Percentiles rank a stretch among this genome's conserved stretches.
phyloP scores from a whole-genome alignment of 108 stramenopile species.

The Conticribra weissflogii region DNA sequence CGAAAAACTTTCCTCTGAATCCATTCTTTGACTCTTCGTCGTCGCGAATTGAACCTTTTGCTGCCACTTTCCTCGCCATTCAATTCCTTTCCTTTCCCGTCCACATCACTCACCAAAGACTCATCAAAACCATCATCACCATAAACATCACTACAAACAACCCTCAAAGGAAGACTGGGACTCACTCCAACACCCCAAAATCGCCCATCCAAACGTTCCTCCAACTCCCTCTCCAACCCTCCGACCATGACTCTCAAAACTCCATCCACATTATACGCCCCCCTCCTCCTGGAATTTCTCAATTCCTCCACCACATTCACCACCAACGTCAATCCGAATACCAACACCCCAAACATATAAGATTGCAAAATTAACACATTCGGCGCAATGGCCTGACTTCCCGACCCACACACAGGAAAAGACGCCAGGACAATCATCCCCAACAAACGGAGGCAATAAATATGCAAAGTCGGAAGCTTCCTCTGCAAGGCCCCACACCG shows the following conservation, averaged over 20 bases:
- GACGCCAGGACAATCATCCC: constrained; percentile 39
- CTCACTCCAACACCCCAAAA: constrained; percentile 40
- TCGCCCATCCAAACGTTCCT: constrained; percentile 35
- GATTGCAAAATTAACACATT: constrained; percentile 49
- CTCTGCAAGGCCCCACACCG: constrained; percentile 55
- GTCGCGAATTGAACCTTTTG: constrained; percentile 4
- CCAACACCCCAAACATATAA: constrained; percentile 51
- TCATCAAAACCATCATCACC: constrained; percentile 2
- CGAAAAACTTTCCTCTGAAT: constrained; percentile 19
- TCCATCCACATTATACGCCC: constrained; percentile 55
- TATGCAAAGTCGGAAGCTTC: constrained; percentile 50
- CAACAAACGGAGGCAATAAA: constrained; percentile 40
- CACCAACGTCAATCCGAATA: constrained; percentile 47
- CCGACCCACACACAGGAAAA: constrained; percentile 53
- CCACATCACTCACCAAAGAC: background rate
- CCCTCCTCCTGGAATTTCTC: constrained; percentile 38
- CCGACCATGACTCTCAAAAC: constrained; percentile 48
- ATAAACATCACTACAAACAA: background rate
- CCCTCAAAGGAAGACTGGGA: constrained; percentile 23
- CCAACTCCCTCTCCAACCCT: constrained; percentile 46
- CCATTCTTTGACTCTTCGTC: constrained; percentile 24
- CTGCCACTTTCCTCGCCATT: background rate
- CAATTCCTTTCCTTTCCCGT: background rate
- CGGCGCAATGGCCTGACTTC: constrained; percentile 46
- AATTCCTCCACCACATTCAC: constrained; percentile 53